Percentiles rank a stretch among this genome's conserved stretches.
Conservation (phyloP, 768 basidiomycete genomes). For the Flagelloscypha sp. region DNA sequence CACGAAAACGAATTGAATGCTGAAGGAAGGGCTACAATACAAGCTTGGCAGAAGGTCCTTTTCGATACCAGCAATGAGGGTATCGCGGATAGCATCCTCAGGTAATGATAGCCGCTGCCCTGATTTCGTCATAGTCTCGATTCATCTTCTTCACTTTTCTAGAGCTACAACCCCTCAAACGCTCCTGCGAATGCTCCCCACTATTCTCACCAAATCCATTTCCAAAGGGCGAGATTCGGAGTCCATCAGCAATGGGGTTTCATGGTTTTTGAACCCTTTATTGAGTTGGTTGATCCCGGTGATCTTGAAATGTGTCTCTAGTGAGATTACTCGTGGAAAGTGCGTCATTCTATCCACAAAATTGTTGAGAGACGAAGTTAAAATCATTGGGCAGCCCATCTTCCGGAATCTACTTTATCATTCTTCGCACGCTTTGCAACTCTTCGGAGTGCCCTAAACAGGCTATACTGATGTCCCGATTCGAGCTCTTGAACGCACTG, state of each 20-base stretch:
- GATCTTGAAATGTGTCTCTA: conserved; percentile 53
- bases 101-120: conserved; percentile 25
- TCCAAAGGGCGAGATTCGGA: conserved; percentile 50
- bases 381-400: no score
- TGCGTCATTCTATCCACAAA: conserved; percentile 24
- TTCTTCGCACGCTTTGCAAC: conserved; percentile 29
- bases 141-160: no score
- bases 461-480: conserved; percentile 21
- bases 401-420: no score
- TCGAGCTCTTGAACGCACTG: conserved; percentile 1
- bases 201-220: conserved; percentile 43
- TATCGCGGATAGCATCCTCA: conserved; percentile 71
- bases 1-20: conserved; percentile 32
- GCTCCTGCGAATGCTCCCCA: conserved; percentile 58
- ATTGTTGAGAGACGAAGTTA: no score
- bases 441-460: conserved; percentile 26
- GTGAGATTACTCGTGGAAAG: conserved; percentile 52
- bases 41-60: conserved; percentile 66
- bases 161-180: no score
- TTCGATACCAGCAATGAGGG: conserved; percentile 75
- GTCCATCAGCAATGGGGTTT: conserved; percentile 62
- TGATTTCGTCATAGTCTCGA: conserved; percentile 5
- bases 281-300: conserved; percentile 77
- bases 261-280: conserved; percentile 66
- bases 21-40: conserved; percentile 38